Evolutionary conservation across 768 basidiomycete species (phyloP).

Genomic region (Psilocybe azurescens): DNA sequence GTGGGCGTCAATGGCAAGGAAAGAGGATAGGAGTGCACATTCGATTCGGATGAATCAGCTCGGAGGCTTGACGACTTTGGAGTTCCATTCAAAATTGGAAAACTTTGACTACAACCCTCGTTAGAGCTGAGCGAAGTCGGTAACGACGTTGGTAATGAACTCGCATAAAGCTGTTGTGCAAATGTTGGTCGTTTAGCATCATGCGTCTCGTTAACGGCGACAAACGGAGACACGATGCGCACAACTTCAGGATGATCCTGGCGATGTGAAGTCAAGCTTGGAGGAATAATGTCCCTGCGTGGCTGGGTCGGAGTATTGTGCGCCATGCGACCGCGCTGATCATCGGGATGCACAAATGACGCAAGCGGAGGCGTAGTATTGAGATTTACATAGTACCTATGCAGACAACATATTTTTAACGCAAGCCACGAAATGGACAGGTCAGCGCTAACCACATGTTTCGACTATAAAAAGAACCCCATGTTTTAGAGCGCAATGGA

Average conservation of each 20-base stretch:
- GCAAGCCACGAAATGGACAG: neutral
- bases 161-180: conserved; percentile 24
- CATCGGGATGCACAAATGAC: conserved; percentile 13
- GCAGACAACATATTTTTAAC: neutral
- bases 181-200: conserved; percentile 5
- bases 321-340: neutral
- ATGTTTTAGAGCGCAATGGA: neutral
- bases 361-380: conserved; percentile 6
- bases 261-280: neutral
- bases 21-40: neutral
- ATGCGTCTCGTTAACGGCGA: neutral
- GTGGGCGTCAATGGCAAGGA: neutral
- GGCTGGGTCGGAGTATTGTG: neutral
- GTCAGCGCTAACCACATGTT: conserved; percentile 4
- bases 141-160: conserved; percentile 8
- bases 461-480: neutral
- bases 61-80: neutral
- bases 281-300: neutral
- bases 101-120: neutral
- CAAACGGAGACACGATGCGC: neutral
- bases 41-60: neutral
- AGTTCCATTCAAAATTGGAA: neutral
- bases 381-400: conserved; percentile 15
- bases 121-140: neutral
- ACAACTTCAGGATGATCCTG: neutral